Base-by-base conservation (phyloP, 176 grass and related monocot species). In the Phoenix roebelenii region DNA sequence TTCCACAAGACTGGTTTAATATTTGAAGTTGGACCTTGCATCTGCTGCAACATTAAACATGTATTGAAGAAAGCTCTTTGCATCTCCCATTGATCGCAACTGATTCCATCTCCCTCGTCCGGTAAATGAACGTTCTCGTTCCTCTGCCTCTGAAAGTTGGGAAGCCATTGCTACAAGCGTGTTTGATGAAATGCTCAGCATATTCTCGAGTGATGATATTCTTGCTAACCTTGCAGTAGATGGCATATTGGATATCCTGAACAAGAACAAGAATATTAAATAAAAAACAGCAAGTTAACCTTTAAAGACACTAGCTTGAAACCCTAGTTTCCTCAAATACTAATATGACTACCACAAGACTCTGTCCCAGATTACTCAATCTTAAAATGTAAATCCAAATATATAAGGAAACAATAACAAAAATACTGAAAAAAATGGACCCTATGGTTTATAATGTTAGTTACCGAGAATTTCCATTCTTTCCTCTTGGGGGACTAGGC, bases 111-210 rank as follows among this genome's bases (percentile, higher is more conserved):
- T 79, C 48, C 81, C 74, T 59, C 81, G 93, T 17, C 88, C 87
- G 28, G 81, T 82, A 74, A 98, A 98, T 30, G 84, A 19, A n/a
- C 93, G 84, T 52, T 98, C 94, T 68, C 94, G 88, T 82, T 98
- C 94, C 76, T 98, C 94, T 29, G 94, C 94, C 64, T 98, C 88
- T 52, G 94, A 98, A 52, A 98, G 79, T 65, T 98, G 94, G 58
- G 88, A 89, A 76, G 84, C 94, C 88, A 98, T 98, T 55, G 88
- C 85, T 19, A 92, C 94, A 68, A 98, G 79, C 35, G 76, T 89
- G 68, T 85, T 93, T 39, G 94, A 98, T 22, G 88, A 98, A 20
- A 98, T 92, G 73, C 77, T 88, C 61, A 98, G 82, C 94, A 98
- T 98, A 73, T 82, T 98, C 67, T 98, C 94, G 67, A 98, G 79